Conservation (phyloP, 768 basidiomycete species). For the Serendipita vermifera region DNA sequence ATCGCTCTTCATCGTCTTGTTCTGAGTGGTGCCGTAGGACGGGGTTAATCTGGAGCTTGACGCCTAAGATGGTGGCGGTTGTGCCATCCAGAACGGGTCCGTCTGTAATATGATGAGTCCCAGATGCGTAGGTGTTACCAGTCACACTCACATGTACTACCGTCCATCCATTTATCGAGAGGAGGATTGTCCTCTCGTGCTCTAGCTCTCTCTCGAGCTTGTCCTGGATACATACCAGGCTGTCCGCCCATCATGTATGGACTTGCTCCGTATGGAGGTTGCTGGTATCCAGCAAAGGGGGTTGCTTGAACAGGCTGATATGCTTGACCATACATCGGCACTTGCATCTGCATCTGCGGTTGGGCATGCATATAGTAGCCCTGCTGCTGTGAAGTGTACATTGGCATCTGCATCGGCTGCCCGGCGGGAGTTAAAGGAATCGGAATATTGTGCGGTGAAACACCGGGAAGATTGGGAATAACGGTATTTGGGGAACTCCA, state of each 20-base stretch:
- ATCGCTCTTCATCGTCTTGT: not conserved
- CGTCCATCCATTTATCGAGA: not conserved
- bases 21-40: not conserved
- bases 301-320: no score
- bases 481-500: slow-evolving; percentile 9
- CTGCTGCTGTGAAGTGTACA: no score
- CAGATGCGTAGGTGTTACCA: not conserved
- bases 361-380: not conserved
- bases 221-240: not conserved
- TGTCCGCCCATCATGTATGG: no score
- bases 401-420: no score
- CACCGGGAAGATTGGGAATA: slow-evolving; percentile 4
- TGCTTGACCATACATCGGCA: no score
- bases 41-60: not conserved
- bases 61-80: slow-evolving; percentile 3
- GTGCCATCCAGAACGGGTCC: not conserved
- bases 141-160: not conserved
- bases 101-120: not conserved
- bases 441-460: not conserved
- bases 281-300: no score
- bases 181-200: slow-evolving; percentile 5
- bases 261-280: no score
- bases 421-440: not conserved
- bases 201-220: not conserved
- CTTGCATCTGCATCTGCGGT: not conserved